Evolutionary conservation across 805 yeast genomes (phyloP).

Genomic region (Saccharomycopsis sp.): DNA sequence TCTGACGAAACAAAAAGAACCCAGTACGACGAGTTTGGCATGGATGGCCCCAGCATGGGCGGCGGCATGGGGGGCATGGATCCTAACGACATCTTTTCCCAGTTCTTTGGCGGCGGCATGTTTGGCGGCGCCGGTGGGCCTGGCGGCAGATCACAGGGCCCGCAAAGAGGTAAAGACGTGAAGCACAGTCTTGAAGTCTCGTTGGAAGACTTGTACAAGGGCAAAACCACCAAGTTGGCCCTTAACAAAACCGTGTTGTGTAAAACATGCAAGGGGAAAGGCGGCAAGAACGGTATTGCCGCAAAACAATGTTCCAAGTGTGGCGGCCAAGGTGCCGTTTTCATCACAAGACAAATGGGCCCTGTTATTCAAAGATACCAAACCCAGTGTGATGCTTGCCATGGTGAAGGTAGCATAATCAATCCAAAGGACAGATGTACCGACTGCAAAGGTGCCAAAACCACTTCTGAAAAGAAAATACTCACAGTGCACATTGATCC

Average conservation of each 20-base stretch:
- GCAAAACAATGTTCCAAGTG: constrained; percentile 82
- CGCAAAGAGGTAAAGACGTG: constrained; percentile 83
- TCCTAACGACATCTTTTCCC: constrained; percentile 68
- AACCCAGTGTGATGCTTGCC: constrained; percentile 84
- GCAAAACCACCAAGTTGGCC: constrained; percentile 89
- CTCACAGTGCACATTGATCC: constrained; percentile 91
- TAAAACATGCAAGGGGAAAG: constrained; percentile 84
- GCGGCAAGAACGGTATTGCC: constrained; percentile 89
- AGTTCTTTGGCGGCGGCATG: constrained; percentile 59
- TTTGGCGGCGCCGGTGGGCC: constrained; percentile 48
- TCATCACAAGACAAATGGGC: constrained; percentile 97
- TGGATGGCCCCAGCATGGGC: constrained; percentile 80
- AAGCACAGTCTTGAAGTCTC: constrained; percentile 79
- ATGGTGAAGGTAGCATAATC: constrained; percentile 85
- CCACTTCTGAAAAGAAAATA: constrained; percentile 79
- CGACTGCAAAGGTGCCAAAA: constrained; percentile 82
- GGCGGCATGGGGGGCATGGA: constrained; percentile 64
- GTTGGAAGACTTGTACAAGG: constrained; percentile 88
- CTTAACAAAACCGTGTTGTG: constrained; percentile 87
- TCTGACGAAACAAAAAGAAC: constrained; percentile 85
- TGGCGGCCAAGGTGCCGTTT: constrained; percentile 85
- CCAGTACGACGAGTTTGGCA: constrained; percentile 82
- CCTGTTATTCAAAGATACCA: constrained; percentile 98
- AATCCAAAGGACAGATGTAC: constrained; percentile 84
- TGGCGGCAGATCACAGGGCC: constrained; percentile 67